Evolutionary conservation across 2,329 filamentous ascomycete species (phyloP).

Genomic region (Fusarium vanettenii): DNA sequence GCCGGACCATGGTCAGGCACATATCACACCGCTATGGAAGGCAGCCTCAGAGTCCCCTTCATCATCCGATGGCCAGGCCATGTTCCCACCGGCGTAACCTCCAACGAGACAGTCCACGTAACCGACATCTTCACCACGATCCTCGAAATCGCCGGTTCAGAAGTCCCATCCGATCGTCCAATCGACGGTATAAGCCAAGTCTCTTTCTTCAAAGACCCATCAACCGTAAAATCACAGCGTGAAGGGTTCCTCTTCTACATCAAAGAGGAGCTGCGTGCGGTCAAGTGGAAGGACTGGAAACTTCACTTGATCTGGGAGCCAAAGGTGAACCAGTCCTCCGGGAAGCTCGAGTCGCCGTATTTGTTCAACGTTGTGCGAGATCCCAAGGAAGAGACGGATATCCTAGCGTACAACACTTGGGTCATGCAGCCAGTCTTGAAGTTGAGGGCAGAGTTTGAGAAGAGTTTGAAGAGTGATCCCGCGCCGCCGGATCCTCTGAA

Average conservation of each 20-base stretch:
- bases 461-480: slow-evolving; percentile 45
- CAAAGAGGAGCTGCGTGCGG: slow-evolving; percentile 48
- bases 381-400: slow-evolving; percentile 49
- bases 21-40: slow-evolving; percentile 52
- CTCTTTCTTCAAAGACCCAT: slow-evolving; percentile 40
- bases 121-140: slow-evolving; percentile 49
- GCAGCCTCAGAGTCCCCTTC: slow-evolving; percentile 49
- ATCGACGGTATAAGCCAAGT: slow-evolving; percentile 48
- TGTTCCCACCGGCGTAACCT: slow-evolving; percentile 39
- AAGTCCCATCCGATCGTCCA: slow-evolving; percentile 42
- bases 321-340: slow-evolving; percentile 48
- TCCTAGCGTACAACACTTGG: slow-evolving; percentile 48
- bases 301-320: slow-evolving; percentile 50
- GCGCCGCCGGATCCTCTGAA: slow-evolving; percentile 49
- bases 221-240: slow-evolving; percentile 23
- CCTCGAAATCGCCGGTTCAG: slow-evolving; percentile 38
- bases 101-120: slow-evolving; percentile 49
- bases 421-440: slow-evolving; percentile 47
- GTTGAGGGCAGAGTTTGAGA: slow-evolving; percentile 41
- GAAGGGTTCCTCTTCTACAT: slow-evolving; percentile 49
- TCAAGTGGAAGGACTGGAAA: slow-evolving; percentile 52
- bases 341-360: slow-evolving; percentile 48
- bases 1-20: slow-evolving; percentile 51
- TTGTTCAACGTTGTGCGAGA: slow-evolving; percentile 47
- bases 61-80: slow-evolving; percentile 50